Conservation (phyloP, 2,329 filamentous ascomycete species). For the Didymella sp. region DNA sequence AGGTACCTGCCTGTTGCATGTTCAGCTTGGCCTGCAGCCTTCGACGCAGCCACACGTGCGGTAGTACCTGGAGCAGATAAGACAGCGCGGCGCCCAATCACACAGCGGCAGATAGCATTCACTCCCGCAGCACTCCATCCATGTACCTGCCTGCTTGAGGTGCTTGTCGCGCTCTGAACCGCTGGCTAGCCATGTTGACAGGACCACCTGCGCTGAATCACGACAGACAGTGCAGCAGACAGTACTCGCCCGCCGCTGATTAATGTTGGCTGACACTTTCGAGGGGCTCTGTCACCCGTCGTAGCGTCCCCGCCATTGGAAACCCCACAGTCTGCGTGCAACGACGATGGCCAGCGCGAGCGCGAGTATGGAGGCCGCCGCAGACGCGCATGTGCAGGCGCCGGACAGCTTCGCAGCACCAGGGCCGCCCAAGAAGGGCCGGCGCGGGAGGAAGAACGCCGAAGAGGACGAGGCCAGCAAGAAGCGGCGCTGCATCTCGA, state of each 20-base stretch:
- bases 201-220: constrained; percentile 18
- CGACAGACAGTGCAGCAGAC: constrained; percentile 20
- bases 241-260: constrained; percentile 29
- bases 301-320: constrained; percentile 24
- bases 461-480: constrained; percentile 51
- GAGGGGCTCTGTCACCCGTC: constrained; percentile 13
- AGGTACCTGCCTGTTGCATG: background rate
- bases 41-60: background rate
- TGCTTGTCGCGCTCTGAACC: constrained; percentile 9
- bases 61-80: constrained; percentile 22
- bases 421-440: constrained; percentile 40
- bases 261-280: constrained; percentile 27
- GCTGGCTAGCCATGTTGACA: constrained; percentile 30
- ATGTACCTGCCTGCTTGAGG: constrained; percentile 21
- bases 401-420: background rate
- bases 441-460: constrained; percentile 44
- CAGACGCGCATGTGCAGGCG: constrained; percentile 13
- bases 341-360: constrained; percentile 23
- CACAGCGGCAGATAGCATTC: constrained; percentile 4
- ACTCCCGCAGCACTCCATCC: constrained; percentile 9
- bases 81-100: constrained; percentile 24
- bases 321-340: constrained; percentile 22
- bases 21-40: constrained; percentile 15
- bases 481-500: constrained; percentile 54
- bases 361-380: constrained; percentile 24